Percentiles rank a stretch among this genome's conserved stretches.
phyloP scores from a whole-genome alignment of 2,329 filamentous ascomycete species.

The Alternaria consortialis region DNA sequence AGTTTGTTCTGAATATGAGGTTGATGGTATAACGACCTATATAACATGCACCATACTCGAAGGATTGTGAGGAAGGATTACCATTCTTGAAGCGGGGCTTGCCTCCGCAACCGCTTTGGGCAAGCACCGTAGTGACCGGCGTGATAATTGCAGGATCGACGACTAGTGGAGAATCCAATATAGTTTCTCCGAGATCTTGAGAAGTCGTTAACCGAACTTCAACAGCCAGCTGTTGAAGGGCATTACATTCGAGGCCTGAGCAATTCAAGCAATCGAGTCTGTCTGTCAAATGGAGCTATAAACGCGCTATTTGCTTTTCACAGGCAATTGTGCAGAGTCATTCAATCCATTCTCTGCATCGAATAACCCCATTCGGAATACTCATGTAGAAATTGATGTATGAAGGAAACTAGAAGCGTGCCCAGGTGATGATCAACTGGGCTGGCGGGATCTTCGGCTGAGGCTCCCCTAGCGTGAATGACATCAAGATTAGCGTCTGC shows the following conservation, averaged over 20 bases:
- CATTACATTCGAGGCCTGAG: not conserved
- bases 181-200: not conserved
- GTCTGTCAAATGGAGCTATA: not conserved
- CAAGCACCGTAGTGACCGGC: constrained; percentile 1
- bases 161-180: not conserved
- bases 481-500: not conserved
- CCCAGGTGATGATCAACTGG: not conserved
- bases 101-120: not conserved
- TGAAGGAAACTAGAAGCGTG: not conserved
- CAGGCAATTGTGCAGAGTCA: not conserved
- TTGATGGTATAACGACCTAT: not conserved
- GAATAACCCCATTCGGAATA: not conserved
- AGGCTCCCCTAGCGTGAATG: constrained; percentile 1
- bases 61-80: not conserved
- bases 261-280: not conserved
- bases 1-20: not conserved
- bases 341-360: not conserved
- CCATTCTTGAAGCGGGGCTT: not conserved
- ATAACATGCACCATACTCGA: not conserved
- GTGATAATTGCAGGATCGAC: not conserved
- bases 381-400: not conserved
- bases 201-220: not conserved
- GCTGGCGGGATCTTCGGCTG: not conserved
- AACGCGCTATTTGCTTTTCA: not conserved
- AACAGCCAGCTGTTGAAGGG: not conserved